Percentiles rank a stretch among this genome's conserved stretches.
Conservation (phyloP, 1,139 yeast genomes). For the Geotrichum macrosporum region DNA sequence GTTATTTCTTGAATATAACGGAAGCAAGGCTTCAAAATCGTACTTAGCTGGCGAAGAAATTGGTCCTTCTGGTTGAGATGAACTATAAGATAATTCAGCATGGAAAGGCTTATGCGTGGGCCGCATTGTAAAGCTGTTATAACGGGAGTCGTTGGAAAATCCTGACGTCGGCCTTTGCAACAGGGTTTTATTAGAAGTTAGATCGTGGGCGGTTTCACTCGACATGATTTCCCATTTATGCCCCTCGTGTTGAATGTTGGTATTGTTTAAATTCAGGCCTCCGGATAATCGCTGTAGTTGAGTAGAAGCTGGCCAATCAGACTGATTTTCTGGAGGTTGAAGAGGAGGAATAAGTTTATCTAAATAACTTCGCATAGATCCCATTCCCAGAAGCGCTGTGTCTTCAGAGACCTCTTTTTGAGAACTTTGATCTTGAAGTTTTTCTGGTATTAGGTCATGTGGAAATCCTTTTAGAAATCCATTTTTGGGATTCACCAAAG, state of each 20-base stretch:
- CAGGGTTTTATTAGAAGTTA: neutral
- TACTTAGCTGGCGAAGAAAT: neutral
- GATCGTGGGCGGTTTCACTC: neutral
- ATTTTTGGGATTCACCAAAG: slow-evolving; percentile 1
- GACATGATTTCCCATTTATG: neutral
- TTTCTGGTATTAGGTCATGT: slow-evolving; percentile 9
- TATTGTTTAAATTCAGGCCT: neutral
- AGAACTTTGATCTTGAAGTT: slow-evolving; percentile 3
- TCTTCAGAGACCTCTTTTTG: neutral
- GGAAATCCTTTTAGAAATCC: slow-evolving; percentile 13
- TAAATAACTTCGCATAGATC: neutral
- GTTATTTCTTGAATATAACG: neutral
- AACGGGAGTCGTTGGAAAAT: too few species aligned
- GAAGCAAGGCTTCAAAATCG: neutral
- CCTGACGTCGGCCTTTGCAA: neutral
- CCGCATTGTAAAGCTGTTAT: too few species aligned
- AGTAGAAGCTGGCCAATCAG: neutral
- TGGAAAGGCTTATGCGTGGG: neutral
- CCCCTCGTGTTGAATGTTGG: neutral
- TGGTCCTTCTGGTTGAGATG: neutral
- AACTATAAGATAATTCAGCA: neutral
- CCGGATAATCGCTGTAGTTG: neutral
- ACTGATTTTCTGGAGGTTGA: neutral
- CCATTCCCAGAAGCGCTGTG: neutral
- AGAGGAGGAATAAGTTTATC: neutral